Conservation (phyloP, 2,329 filamentous ascomycete species). For the Xylariaceae sp. region DNA sequence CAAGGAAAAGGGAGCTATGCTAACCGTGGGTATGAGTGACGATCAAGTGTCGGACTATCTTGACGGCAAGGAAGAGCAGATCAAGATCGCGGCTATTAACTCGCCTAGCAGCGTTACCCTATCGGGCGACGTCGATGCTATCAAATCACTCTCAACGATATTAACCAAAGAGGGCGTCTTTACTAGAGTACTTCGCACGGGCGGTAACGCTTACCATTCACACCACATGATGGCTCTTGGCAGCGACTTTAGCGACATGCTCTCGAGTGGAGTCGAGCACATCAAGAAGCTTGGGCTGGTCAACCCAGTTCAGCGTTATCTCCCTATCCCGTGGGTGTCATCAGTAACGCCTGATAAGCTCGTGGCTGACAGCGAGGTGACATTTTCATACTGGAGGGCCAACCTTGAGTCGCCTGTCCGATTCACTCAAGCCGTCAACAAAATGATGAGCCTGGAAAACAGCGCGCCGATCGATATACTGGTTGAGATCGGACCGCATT, state of each 20-base stretch:
- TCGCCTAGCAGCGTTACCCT: constrained; percentile 51
- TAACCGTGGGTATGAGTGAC: constrained; percentile 36
- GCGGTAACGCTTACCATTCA: constrained; percentile 41
- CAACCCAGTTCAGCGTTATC: not conserved
- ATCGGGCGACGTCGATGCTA: constrained; percentile 48
- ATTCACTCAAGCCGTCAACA: constrained; percentile 41
- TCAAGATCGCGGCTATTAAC: constrained; percentile 43
- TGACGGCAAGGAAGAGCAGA: constrained; percentile 39
- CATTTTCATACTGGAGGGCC: constrained; percentile 29
- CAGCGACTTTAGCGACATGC: constrained; percentile 24
- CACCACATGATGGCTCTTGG: constrained; percentile 49
- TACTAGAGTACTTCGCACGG: constrained; percentile 47
- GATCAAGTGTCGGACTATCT: constrained; percentile 27
- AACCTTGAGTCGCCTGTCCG: constrained; percentile 31
- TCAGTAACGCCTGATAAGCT: constrained; percentile 10
- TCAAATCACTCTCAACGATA: constrained; percentile 43
- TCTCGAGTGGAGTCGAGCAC: not conserved
- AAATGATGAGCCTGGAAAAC: constrained; percentile 38
- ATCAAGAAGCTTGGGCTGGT: not conserved
- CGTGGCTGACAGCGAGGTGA: constrained; percentile 5
- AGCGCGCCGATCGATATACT: constrained; percentile 29
- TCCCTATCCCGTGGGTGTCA: not conserved
- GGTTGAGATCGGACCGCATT: constrained; percentile 38
- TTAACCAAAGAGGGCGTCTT: constrained; percentile 49
- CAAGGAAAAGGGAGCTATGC: constrained; percentile 32